Percentiles rank a stretch among this genome's conserved stretches.
phyloP scores from a whole-genome alignment of 805 yeast species.

The Kuraishia capsulata region DNA sequence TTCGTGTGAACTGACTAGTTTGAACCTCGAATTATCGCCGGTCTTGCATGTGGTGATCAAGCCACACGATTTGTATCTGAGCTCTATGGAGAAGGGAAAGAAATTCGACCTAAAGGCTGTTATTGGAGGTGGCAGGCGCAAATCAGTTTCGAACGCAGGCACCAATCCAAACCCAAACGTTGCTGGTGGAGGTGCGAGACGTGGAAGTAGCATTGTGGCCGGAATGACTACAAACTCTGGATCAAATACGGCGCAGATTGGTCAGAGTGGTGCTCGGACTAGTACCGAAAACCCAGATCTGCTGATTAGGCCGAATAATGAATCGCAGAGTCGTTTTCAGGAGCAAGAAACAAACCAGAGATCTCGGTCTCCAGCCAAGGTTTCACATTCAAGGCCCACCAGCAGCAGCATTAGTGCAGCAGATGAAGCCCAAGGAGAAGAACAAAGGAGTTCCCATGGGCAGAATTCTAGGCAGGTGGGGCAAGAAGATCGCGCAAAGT shows the following conservation, averaged over 20 bases:
- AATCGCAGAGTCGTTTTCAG: no score
- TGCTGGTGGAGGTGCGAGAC: background rate
- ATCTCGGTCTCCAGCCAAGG: no score
- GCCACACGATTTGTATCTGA: conserved; percentile 12
- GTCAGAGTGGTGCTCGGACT: no score
- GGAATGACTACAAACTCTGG: no score
- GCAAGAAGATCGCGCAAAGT: background rate
- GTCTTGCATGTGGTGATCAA: conserved; percentile 20
- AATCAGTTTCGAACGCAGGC: background rate
- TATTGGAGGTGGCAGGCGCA: background rate
- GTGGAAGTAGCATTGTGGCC: no score
- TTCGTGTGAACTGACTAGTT: conserved; percentile 9
- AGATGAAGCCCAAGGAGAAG: no score
- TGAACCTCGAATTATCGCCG: conserved; percentile 16
- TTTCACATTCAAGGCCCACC: background rate
- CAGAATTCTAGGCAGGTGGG: no score
- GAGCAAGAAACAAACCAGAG: no score
- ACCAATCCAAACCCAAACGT: background rate
- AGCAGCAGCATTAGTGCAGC: background rate
- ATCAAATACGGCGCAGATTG: no score
- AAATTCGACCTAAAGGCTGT: conserved; percentile 11
- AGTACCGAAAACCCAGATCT: no score
- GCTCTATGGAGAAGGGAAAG: conserved; percentile 7
- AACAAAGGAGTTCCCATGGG: no score
- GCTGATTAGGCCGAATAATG: no score